Base-by-base conservation (phyloP, 495 filamentous ascomycete species). In the Penicillium simplicissimum region DNA sequence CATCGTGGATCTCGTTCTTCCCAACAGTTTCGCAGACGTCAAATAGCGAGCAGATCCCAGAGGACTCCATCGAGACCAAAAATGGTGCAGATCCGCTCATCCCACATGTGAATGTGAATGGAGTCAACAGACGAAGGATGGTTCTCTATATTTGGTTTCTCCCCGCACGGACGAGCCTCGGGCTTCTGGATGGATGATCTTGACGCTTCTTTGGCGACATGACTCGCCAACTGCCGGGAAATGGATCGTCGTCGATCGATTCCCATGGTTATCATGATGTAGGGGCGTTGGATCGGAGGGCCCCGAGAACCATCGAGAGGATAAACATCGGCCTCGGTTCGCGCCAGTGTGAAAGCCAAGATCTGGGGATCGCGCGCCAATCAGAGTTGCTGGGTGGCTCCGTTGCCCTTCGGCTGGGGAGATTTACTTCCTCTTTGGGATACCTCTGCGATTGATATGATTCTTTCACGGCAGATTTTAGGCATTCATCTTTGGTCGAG, bases 11-110 rank as follows among this genome's bases (percentile, higher is more conserved):
- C 61, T 52, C 15, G 13, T 36, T 55, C 47, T 52, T 54, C 63
- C 66, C 68, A 70, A 68, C 68, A 66, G 52, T 65, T 63, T 40
- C n/a, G 11, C 35, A 31, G 42, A 59, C 42, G 34, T 31, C 66
- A 52, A 63, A 61, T 64, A 48, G 55, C 33, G 52, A 38, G 52
- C 33, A 64, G 21, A 61, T 48, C 35, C 23, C 37, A 31, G 17
- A 51, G 3, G 23, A 42, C 9, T 17, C 57, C 19, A 54, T 34
- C 35, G 15, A 48, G 14, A 34, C 19, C 53, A 13, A 42, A 23
- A 59, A 53, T 52, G 47, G 57, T 28, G 43, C 37, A 47, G 43
- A 64, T 65, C 63, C 51, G 43, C 55, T 34, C 34, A 35, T 47
- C 38, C 31, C 55, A 57, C 65, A 67, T 64, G 65, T 67, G 57